A percentile compares a stretch with the other conserved stretches of the same genome.
Evolutionary conservation across 257 asterid species (phyloP).

Genomic region (Salvia splendens): DNA sequence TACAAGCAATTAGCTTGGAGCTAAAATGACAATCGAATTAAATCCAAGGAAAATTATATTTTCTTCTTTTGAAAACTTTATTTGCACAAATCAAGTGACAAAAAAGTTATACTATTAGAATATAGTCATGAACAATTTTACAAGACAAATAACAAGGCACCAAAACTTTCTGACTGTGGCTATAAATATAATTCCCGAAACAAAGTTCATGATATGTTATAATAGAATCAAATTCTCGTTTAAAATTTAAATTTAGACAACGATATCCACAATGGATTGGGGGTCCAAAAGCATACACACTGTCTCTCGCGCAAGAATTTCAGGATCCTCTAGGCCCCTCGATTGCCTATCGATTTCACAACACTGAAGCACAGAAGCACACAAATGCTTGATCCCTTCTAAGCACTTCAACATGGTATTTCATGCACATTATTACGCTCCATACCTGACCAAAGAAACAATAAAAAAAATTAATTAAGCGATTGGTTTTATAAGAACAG

Average conservation of each 20-base stretch:
- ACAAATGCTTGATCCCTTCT: slow-evolving; percentile 85
- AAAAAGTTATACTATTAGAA: background rate
- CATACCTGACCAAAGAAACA: slow-evolving; percentile 60
- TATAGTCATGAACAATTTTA: slow-evolving; percentile 3
- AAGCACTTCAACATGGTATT: slow-evolving; percentile 90
- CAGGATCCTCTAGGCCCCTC: slow-evolving; percentile 93
- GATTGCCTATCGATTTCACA: slow-evolving; percentile 87
- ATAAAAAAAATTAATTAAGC: background rate
- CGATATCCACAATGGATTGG: slow-evolving; percentile 7
- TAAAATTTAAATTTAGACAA: slow-evolving; percentile 4
- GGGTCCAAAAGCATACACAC: slow-evolving; percentile 70
- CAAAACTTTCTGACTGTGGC: background rate
- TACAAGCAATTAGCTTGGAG: background rate
- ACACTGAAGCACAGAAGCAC: slow-evolving; percentile 85
- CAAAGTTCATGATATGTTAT: slow-evolving; percentile 4
- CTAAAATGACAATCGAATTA: slow-evolving; percentile 19
- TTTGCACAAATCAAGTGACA: background rate
- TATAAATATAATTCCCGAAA: slow-evolving; percentile 2
- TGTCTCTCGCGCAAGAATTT: slow-evolving; percentile 93
- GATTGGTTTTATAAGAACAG: slow-evolving; percentile 6
- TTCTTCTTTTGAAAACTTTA: slow-evolving; percentile 15
- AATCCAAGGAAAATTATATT: slow-evolving; percentile 8
- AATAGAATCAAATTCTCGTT: slow-evolving; percentile 12
- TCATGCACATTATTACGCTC: slow-evolving; percentile 65
- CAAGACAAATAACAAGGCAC: slow-evolving; percentile 3